Base-by-base conservation (phyloP, 2,329 filamentous ascomycete genomes). In the Mariannaea elegans region DNA sequence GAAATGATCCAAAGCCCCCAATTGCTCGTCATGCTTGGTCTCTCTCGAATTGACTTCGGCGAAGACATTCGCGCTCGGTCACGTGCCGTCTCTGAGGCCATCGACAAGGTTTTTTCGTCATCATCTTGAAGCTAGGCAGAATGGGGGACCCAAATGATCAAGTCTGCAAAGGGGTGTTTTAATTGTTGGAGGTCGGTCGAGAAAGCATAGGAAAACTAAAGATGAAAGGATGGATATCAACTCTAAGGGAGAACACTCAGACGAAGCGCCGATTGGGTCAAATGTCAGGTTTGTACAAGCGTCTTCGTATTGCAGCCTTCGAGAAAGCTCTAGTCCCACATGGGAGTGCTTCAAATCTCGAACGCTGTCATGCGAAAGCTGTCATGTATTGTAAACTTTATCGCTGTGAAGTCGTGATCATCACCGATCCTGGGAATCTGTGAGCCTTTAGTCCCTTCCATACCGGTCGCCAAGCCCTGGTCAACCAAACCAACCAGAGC, bases 1-100 rank as follows among this genome's bases (percentile, higher is more conserved):
- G 63, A 74, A 62, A 71, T 77, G 63, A 64, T 77, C 31, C 64
- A 63, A 19, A 69, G 70, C 13, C 69, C 70, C 2, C 63, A 60
- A 39, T 69, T 74, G 68, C 62, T 77, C 21, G 60, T 62, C 39
- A 71, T 74, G 69, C 72, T 77, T 51, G 76, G 75, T 14, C 63
- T 76, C 16, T 61, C 67, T 10, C 59, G 61, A 19, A 51, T 74
- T 19, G 70, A 77, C 31, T 72, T 75, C 46, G 69, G 72, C 19
- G 64, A 67, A 13, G 59, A 69, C 23, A 61, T 77, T 41, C 65
- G 61, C 50, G 47, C 62, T n/a, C 70, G 65, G 59, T 66, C 72
- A 18, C 61, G 63, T 57, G 73, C 66, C 1, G 66, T 75, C 18
- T 47, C 60, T 16, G 67, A 74, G 7, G 61, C 66, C 13, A 21